Evolutionary conservation across 805 yeast species (phyloP).

Genomic region (Kuraishia cidri): DNA sequence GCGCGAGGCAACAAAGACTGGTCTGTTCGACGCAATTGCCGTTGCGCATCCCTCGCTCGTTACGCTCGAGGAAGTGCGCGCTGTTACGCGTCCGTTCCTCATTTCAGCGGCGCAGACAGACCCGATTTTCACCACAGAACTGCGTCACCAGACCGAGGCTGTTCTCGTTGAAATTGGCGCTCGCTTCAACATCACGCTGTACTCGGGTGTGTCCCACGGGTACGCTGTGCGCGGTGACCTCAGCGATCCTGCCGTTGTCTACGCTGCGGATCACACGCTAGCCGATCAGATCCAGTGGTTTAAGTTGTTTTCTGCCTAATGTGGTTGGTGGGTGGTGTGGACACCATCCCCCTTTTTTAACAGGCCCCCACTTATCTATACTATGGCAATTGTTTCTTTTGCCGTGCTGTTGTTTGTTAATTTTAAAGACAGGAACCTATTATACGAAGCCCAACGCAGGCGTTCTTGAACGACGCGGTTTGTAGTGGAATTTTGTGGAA

Average conservation of each 20-base stretch:
- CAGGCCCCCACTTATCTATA: background rate
- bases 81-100: slow-evolving; percentile 53
- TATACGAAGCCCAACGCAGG: too few species aligned
- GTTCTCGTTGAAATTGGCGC: slow-evolving; percentile 39
- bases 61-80: slow-evolving; percentile 52
- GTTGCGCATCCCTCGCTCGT: slow-evolving; percentile 82
- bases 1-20: slow-evolving; percentile 33
- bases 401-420: too few species aligned
- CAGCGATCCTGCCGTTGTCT: slow-evolving; percentile 36
- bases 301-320: background rate
- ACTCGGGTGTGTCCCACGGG: slow-evolving; percentile 66
- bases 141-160: slow-evolving; percentile 53
- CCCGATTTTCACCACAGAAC: slow-evolving; percentile 48
- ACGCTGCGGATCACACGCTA: slow-evolving; percentile 63
- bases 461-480: too few species aligned
- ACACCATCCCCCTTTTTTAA: background rate
- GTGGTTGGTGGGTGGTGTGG: too few species aligned
- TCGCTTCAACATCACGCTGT: slow-evolving; percentile 52
- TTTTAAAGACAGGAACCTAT: too few species aligned
- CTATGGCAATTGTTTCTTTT: too few species aligned
- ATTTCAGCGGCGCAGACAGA: slow-evolving; percentile 76
- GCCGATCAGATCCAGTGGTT: slow-evolving; percentile 31
- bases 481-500: too few species aligned
- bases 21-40: slow-evolving; percentile 46
- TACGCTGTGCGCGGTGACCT: slow-evolving; percentile 74